Conservation (phyloP, 2,329 filamentous ascomycete species). For the Fusarium tjaetaba region DNA sequence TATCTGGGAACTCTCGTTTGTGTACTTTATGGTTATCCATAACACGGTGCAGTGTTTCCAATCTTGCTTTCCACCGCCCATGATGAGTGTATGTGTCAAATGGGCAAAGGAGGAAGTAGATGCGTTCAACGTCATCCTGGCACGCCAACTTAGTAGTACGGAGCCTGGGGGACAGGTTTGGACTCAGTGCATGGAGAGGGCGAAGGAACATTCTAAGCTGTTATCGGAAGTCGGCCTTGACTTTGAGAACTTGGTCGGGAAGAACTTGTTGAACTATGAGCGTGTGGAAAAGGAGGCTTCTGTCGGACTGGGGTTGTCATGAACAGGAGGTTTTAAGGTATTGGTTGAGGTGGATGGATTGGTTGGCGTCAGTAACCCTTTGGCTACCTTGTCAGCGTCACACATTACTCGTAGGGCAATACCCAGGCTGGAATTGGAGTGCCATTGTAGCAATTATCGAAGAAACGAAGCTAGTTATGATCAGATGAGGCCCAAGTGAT, state of each 20-base stretch:
- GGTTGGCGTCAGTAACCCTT: conserved; percentile 17
- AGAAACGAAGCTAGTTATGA: neutral
- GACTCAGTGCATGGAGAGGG: conserved; percentile 83
- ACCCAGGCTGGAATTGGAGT: conserved; percentile 26
- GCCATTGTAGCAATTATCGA: neutral
- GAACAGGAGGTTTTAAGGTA: conserved; percentile 12
- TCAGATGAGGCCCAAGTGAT: conserved; percentile 1
- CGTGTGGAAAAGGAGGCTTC: conserved; percentile 25
- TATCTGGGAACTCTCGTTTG: conserved; percentile 93
- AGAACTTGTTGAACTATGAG: conserved; percentile 54
- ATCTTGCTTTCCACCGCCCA: conserved; percentile 81
- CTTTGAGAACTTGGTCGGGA: conserved; percentile 83
- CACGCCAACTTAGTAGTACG: conserved; percentile 86
- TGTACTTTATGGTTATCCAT: conserved; percentile 93
- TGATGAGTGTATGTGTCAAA: conserved; percentile 95
- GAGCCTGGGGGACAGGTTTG: conserved; percentile 80
- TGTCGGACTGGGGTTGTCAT: conserved; percentile 47
- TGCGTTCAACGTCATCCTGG: conserved; percentile 85
- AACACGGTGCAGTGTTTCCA: conserved; percentile 94
- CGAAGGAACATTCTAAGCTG: conserved; percentile 81
- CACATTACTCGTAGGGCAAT: conserved; percentile 3
- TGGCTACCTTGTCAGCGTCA: conserved; percentile 31
- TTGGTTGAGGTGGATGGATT: neutral
- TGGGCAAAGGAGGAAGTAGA: conserved; percentile 98
- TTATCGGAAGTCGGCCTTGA: conserved; percentile 88